Base-by-base conservation (phyloP, 352 stramenopile genomes). In the Globisporangium uncinulatum region DNA sequence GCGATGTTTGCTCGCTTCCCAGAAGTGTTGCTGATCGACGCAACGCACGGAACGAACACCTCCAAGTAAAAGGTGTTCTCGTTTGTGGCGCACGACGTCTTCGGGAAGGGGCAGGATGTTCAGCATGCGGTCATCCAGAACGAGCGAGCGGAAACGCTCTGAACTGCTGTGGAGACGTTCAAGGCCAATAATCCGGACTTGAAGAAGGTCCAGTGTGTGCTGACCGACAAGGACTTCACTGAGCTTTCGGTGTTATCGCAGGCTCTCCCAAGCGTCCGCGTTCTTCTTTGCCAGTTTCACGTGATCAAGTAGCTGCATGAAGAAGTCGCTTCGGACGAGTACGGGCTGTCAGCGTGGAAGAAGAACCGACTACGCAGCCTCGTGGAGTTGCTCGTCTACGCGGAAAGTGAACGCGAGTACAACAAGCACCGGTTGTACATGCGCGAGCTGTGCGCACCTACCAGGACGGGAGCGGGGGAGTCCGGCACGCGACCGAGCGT, bases 221-320 rank as follows among this genome's bases (percentile, higher is more conserved):
- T 73, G 6, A 61, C 70, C 9, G 59, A 71, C 44, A 69, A 75
- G 43, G 64, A 71, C n/a, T 73, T 77, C 49, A 65, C 51, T 0
- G 62, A 73, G 29, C n/a, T n/a, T 59, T 62, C 0, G 21, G 1
- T 0, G 46, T 58, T 19, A 34, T 70, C 5, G 54, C 59, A 10
- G 10, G n/a, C 10, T 1, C 63, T 76, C 43, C 62, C 61, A 0
- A 19, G 52, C 5, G 62, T 43, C 0, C 47, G 20, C 0, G n/a
- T 73, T 3, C 42, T 74, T 0, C 19, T 77, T 0, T 73, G 59
- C 29, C 57, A 74, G n/a, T 74, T 71, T 39, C 66, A 70, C 24
- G 62, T 67, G 0, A 41, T 73, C 0, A 70, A 69, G 36, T 66
- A 57, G 14, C 41, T 70, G 0, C 46, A 43, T 9, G 46, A 64